Evolutionary conservation across 306 rosid species (phyloP).

Genomic region (Trifolium pratense): DNA sequence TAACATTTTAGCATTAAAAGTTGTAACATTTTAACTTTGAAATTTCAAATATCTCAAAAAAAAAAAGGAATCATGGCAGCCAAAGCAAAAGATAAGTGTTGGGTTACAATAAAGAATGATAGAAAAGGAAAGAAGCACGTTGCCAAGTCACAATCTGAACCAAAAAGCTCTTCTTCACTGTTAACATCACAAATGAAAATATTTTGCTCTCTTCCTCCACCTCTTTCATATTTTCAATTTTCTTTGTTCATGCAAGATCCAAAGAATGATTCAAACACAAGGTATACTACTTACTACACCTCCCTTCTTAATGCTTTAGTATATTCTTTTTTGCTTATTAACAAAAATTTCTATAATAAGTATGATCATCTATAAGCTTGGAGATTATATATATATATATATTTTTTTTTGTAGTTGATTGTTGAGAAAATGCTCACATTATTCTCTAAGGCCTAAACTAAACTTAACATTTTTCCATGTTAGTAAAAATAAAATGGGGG

Average conservation of each 20-base stretch:
- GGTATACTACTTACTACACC: constrained; percentile 42
- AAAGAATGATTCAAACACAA: constrained; percentile 67
- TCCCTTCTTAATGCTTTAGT: constrained; percentile 7
- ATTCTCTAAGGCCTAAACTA: constrained; percentile 14
- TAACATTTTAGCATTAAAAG: constrained; percentile 48
- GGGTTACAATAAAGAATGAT: constrained; percentile 63
- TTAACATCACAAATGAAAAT: constrained; percentile 71
- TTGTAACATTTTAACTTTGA: constrained; percentile 57
- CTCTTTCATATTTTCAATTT: constrained; percentile 49
- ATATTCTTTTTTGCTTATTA: neutral
- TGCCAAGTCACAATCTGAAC: constrained; percentile 43
- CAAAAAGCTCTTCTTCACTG: constrained; percentile 46
- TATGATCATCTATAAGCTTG: constrained; percentile 29
- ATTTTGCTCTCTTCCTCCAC: constrained; percentile 56
- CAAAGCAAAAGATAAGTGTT: constrained; percentile 67
- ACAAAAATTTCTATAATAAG: constrained; percentile 13
- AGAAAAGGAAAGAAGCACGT: constrained; percentile 61
- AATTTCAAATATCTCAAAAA: constrained; percentile 47
- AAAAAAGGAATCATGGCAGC: constrained; percentile 57
- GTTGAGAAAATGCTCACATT: constrained; percentile 26
- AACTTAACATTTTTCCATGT: neutral
- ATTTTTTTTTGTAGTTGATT: neutral
- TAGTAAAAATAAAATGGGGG: constrained; percentile 1
- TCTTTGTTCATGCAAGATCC: constrained; percentile 93
- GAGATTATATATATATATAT: neutral